phyloP scores from a whole-genome alignment of 495 filamentous ascomycete genomes.

The Aspergillus affinis region DNA sequence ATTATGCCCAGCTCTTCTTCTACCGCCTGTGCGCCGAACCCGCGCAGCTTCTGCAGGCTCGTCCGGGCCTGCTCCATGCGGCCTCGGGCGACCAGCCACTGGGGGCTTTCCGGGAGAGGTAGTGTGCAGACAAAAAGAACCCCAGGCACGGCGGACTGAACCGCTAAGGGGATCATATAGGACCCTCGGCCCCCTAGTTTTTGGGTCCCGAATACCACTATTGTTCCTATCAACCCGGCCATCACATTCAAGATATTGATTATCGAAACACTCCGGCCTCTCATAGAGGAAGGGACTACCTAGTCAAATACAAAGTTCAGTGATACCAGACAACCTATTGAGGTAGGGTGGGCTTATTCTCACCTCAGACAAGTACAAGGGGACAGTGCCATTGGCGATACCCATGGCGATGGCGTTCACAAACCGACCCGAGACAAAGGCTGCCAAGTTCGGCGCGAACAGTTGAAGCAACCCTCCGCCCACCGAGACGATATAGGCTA shows the following conservation, averaged over 20 bases:
- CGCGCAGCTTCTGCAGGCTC: constrained; percentile 37
- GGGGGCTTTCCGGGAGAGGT: constrained; percentile 57
- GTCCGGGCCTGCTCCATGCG: constrained; percentile 30
- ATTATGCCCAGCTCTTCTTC: constrained; percentile 36
- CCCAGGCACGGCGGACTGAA: constrained; percentile 34
- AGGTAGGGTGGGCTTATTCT: constrained; percentile 1
- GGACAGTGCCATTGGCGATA: constrained; percentile 36
- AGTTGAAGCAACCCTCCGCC: constrained; percentile 39
- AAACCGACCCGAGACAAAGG: constrained; percentile 36
- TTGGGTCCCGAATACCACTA: constrained; percentile 33
- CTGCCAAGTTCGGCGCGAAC: constrained; percentile 35
- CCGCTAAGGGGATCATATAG: constrained; percentile 35
- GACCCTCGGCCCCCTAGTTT: constrained; percentile 23
- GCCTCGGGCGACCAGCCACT: constrained; percentile 62
- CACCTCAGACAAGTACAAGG: constrained; percentile 40
- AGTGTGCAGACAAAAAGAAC: constrained; percentile 30
- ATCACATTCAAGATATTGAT: constrained; percentile 38
- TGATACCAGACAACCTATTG: neutral
- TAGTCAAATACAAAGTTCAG: constrained; percentile 1
- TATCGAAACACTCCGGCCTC: constrained; percentile 36
- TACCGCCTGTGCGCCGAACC: constrained; percentile 30
- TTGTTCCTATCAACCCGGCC: constrained; percentile 35
- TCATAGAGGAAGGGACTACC: constrained; percentile 36
- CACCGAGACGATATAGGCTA: constrained; percentile 34
- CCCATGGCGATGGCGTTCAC: constrained; percentile 35